These are phyloP conservation scores for Fomes fomentarius DNA, from an alignment of 1,284 basidiomycete species.

Conservation along the genomic window DNA sequence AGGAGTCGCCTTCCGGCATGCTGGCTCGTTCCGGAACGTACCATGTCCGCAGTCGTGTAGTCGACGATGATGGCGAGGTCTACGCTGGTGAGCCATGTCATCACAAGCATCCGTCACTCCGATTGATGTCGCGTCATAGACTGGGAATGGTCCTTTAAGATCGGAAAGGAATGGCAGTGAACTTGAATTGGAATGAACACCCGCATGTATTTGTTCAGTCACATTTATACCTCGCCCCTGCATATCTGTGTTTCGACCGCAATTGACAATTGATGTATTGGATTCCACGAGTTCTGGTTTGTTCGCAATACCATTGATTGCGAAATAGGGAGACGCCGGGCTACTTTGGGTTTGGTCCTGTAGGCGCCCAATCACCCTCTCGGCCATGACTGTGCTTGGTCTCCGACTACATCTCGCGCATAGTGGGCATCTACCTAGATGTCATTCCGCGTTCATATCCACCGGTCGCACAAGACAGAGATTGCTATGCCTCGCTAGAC, in stretches of 20 bases:
- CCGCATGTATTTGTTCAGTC: constrained; percentile 20
- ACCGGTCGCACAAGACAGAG: neutral
- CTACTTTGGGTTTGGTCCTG: no score
- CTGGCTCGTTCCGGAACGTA: constrained; percentile 80
- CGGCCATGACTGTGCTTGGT: constrained; percentile 15
- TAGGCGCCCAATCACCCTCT: neutral
- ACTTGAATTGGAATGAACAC: neutral
- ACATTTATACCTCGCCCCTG: constrained; percentile 28
- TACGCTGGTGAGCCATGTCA: constrained; percentile 63
- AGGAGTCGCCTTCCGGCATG: constrained; percentile 83
- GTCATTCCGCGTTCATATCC: neutral
- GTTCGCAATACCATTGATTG: neutral
- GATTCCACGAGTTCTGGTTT: constrained; percentile 5
- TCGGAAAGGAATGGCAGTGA: constrained; percentile 78
- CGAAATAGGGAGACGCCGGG: no score
- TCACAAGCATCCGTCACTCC: neutral
- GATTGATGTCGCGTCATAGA: constrained; percentile 38
- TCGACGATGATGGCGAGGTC: constrained; percentile 81
- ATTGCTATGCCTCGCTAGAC: constrained; percentile 6
- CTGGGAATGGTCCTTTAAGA: constrained; percentile 83
- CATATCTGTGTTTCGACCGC: constrained; percentile 18
- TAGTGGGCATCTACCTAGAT: neutral
- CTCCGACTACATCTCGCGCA: constrained; percentile 2
- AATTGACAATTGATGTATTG: constrained; percentile 25
- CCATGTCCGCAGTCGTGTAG: constrained; percentile 75